Evolutionary conservation across 179 eudicot species (phyloP).

Genomic region (Corrigiola litoralis): DNA sequence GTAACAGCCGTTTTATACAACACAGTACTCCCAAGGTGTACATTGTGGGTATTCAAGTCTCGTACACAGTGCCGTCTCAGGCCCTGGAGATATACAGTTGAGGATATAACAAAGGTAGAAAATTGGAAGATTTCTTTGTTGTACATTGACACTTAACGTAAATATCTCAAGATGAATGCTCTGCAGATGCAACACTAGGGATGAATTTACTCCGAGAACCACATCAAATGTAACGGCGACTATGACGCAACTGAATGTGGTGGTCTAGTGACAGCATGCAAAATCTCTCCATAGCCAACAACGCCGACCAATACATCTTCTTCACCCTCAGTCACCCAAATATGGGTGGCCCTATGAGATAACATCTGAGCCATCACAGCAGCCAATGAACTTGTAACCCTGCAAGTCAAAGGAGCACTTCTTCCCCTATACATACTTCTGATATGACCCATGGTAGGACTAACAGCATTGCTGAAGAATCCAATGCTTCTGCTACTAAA

Average conservation of each 20-base stretch:
- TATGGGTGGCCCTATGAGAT: conserved; percentile 90
- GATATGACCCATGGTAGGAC: conserved; percentile 34
- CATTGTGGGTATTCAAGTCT: not conserved
- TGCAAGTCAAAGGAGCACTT: conserved; percentile 84
- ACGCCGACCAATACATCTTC: conserved; percentile 80
- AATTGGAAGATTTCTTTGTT: not conserved
- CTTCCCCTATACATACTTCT: conserved; percentile 91
- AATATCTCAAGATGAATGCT: not conserved
- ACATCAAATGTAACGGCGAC: not conserved
- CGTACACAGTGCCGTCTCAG: not conserved
- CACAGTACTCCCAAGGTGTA: conserved; percentile 2
- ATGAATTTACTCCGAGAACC: not conserved
- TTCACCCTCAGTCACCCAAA: conserved; percentile 91
- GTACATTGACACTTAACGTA: not conserved
- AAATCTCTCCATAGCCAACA: conserved; percentile 80
- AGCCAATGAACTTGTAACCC: conserved; percentile 70
- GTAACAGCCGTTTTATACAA: not conserved
- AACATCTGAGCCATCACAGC: conserved; percentile 99
- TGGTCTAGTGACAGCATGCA: conserved; percentile 68
- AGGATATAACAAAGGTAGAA: not conserved
- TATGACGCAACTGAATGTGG: conserved; percentile 27
- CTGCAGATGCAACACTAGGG: not conserved
- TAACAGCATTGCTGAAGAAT: conserved; percentile 50
- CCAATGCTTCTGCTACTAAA: conserved; percentile 82
- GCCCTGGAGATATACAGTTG: conserved; percentile 13